phyloP scores from a whole-genome alignment of 2,329 filamentous ascomycete species.

The Alternaria burnsii region DNA sequence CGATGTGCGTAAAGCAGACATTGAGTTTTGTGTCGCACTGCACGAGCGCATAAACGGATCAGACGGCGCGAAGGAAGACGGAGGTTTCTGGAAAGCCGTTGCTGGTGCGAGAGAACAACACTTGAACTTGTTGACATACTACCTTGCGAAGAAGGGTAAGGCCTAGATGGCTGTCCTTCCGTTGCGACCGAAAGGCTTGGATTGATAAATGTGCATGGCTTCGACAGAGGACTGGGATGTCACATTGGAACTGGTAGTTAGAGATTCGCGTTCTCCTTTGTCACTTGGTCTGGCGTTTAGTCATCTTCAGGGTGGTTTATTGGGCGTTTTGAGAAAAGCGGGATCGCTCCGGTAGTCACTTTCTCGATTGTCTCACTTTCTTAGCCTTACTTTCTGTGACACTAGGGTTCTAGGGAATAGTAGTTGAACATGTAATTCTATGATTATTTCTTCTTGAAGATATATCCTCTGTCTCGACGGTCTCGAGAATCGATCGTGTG shows the following conservation, averaged over 20 bases:
- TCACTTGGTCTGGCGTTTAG: constrained; percentile 1
- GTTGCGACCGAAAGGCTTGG: constrained; percentile 6
- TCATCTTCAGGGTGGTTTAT: neutral
- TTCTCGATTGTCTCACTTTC: constrained; percentile 1
- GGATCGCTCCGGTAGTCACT: constrained; percentile 15
- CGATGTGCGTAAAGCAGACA: constrained; percentile 71
- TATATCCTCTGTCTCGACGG: no score
- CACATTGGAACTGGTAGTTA: neutral
- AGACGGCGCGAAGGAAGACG: constrained; percentile 50
- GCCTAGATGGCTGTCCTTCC: constrained; percentile 29
- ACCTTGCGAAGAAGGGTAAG: constrained; percentile 65
- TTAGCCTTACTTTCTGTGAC: neutral
- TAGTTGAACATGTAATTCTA: constrained; percentile 4
- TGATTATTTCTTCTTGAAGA: neutral
- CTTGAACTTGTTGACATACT: constrained; percentile 81
- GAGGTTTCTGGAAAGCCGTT: constrained; percentile 72
- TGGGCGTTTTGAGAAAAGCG: constrained; percentile 14
- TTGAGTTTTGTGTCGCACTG: constrained; percentile 78
- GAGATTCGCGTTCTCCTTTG: neutral
- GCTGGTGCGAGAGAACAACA: constrained; percentile 73
- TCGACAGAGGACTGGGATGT: neutral
- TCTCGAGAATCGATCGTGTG: no score
- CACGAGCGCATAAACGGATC: constrained; percentile 58
- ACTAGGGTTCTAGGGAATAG: neutral
- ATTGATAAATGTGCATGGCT: neutral